Evolutionary conservation across 257 asterid species (phyloP), one percentile per base, ranked within the genome.

Genomic region (Haberlea rhodopensis): DNA sequence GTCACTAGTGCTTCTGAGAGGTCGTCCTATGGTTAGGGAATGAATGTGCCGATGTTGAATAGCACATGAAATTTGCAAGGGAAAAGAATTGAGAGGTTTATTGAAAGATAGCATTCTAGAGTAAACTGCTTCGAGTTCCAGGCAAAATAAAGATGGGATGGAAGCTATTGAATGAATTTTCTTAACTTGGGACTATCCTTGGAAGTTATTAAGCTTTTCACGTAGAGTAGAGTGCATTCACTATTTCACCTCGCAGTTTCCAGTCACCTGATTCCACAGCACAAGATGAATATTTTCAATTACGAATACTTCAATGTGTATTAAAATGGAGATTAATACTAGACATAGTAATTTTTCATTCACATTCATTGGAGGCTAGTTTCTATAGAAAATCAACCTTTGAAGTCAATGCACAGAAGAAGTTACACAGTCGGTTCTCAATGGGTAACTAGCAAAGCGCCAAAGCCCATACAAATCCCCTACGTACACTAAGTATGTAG

Each of bases 21-120:
- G 76, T 31, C 59, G 53, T 34, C 66, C 63, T 7, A 32, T 3
- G 53, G 65, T 67, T 3, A 76, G 65, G 5, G 59, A 34, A 34
- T 34, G 82, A 34, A 28, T 45, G 10, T 58, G 67, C 6, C 28
- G 74, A 40, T 66, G 73, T 23, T 52, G 68, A 40, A 76, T 66
- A 21, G 69, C 4, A 22, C 52, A 6, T 25, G 78, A 59, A 29
- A 68, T 19, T 29, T 60, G 79, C 57, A 73, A 22, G 43, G 90
- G 90, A 43, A 78, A 57, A 51, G 76, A 21, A 63, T 60, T 65
- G 68, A 83, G 66, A 22, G 85, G 70, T 49, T 75, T 80, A 22
- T 83, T 55, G 51, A 78, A 55, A 53, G 80, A 85, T 56, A 87
- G 73, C 95, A 87, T 85, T 46, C 49, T 76, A 9, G 66, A 25